Conservation (phyloP, 331 rosid species). For the Malus hybrid region DNA sequence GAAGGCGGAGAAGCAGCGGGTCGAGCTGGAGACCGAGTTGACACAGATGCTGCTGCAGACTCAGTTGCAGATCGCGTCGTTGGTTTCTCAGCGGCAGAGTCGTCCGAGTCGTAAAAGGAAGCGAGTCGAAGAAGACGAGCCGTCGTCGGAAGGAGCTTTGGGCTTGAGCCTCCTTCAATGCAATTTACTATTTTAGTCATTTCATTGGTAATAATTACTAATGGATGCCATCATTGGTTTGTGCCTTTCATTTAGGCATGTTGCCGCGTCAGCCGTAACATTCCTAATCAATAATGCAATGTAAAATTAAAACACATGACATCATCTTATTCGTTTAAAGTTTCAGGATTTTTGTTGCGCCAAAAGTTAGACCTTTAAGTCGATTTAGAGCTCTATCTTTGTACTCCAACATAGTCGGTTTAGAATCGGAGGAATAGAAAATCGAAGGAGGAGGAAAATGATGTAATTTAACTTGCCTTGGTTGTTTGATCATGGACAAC, state of each 20-base stretch:
- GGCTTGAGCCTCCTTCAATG: slow-evolving; percentile 20
- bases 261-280: too few relatives aligned
- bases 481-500: too few relatives aligned
- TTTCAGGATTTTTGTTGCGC: too few relatives aligned
- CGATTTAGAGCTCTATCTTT: too few relatives aligned
- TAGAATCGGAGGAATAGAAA: too few relatives aligned
- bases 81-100: slow-evolving; percentile 10
- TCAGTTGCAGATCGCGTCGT: slow-evolving; percentile 30
- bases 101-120: slow-evolving; percentile 23
- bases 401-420: too few relatives aligned
- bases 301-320: too few relatives aligned
- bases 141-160: slow-evolving; percentile 13
- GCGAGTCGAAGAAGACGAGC: slow-evolving; percentile 16
- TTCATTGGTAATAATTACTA: not conserved
- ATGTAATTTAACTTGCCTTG: too few relatives aligned
- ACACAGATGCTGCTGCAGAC: slow-evolving; percentile 28
- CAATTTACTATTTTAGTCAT: slow-evolving; percentile 17
- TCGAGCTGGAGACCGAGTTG: slow-evolving; percentile 31
- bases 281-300: too few relatives aligned
- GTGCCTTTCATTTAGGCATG: not conserved
- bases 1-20: slow-evolving; percentile 25
- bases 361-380: too few relatives aligned
- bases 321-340: too few relatives aligned
- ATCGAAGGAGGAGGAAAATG: too few relatives aligned
- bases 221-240: not conserved